phyloP scores from a whole-genome alignment of 75 land plant genomes.

The Cupressus sempervirens region DNA sequence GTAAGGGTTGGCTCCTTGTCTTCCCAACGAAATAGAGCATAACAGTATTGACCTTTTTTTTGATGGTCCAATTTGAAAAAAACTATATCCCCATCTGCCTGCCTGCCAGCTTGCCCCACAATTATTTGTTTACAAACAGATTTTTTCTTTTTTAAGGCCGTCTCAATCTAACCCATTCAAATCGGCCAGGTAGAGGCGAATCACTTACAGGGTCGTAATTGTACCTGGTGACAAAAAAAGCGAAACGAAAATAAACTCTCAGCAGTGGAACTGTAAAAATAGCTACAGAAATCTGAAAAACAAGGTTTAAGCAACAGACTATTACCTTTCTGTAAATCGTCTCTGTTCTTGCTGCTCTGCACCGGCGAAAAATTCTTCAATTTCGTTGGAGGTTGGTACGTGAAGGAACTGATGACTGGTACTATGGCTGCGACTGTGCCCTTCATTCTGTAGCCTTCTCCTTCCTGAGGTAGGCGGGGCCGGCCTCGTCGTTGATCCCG shows the following conservation, averaged over 20 bases:
- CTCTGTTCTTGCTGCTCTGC: conserved; percentile 52
- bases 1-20: background rate
- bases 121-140: background rate
- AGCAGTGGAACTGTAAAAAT: background rate
- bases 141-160: background rate
- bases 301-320: background rate
- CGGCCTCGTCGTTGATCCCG: conserved; percentile 39
- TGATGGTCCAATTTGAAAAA: background rate
- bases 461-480: conserved; percentile 7
- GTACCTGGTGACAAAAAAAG: conserved; percentile 25
- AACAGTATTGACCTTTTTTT: background rate
- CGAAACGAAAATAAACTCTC: background rate
- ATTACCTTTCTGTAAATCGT: conserved; percentile 56
- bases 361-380: conserved; percentile 60
- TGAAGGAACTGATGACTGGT: background rate
- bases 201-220: conserved; percentile 49
- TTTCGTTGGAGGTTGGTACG: conserved; percentile 45
- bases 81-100: background rate
- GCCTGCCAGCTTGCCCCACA: background rate
- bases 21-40: background rate
- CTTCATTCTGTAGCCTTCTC: conserved; percentile 10
- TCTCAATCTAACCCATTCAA: conserved; percentile 39
- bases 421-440: background rate
- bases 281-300: background rate
- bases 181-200: conserved; percentile 43